Conservation (phyloP, 1,284 basidiomycete species). For the Cerrena zonata region DNA sequence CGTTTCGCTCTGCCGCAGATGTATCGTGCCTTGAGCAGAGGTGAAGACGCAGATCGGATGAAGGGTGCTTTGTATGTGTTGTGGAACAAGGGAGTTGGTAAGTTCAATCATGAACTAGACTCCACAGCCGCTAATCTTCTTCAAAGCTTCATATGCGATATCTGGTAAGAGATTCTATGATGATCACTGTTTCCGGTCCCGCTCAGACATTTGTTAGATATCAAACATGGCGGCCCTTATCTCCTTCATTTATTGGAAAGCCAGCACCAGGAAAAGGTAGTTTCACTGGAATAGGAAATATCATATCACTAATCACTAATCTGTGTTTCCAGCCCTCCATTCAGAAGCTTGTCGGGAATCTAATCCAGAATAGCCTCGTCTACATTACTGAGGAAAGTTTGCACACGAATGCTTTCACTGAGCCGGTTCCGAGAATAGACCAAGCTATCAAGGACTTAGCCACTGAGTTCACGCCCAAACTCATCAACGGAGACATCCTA, state of each 20-base stretch:
- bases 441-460: conserved; percentile 42
- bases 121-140: conserved; percentile 3
- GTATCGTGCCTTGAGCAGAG: conserved; percentile 69
- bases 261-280: conserved; percentile 88
- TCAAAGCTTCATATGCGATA: conserved; percentile 50
- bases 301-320: conserved; percentile 14
- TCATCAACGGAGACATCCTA: conserved; percentile 42
- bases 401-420: conserved; percentile 53
- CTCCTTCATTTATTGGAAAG: conserved; percentile 72
- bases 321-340: conserved; percentile 66
- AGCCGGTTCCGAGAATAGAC: conserved; percentile 42
- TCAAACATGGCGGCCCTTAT: conserved; percentile 52
- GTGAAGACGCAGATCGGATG: conserved; percentile 87
- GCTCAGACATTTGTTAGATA: no score
- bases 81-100: conserved; percentile 70
- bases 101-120: conserved; percentile 14
- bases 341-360: conserved; percentile 76
- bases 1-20: conserved; percentile 67
- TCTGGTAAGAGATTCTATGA: not conserved
- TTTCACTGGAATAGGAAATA: not conserved
- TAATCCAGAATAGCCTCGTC: conserved; percentile 63
- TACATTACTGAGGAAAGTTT: conserved; percentile 59
- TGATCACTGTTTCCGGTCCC: no score
- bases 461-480: conserved; percentile 40
- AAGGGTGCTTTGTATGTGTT: conserved; percentile 91